Conservation (phyloP, 495 filamentous ascomycete genomes). For the Viridothelium virens region DNA sequence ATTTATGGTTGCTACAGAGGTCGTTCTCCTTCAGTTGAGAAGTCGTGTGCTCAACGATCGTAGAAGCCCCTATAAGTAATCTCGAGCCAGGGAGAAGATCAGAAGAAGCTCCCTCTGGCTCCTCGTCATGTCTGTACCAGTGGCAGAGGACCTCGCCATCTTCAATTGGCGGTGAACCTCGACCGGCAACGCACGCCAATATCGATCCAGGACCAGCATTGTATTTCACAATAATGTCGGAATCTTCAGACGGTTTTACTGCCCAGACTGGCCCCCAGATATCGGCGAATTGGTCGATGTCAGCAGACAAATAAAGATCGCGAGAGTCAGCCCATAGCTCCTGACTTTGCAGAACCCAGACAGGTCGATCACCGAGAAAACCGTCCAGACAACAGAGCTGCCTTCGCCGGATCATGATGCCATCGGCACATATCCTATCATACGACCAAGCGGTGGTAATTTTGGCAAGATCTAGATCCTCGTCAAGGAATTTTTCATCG, state of each 20-base stretch:
- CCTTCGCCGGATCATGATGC: constrained; percentile 17
- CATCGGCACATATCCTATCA: constrained; percentile 10
- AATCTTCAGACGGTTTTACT: constrained; percentile 7
- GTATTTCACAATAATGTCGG: constrained; percentile 10
- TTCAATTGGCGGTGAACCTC: constrained; percentile 10
- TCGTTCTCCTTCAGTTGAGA: constrained; percentile 17
- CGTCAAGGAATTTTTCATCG: constrained; percentile 12
- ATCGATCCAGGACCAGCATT: constrained; percentile 16
- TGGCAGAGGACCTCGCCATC: constrained; percentile 13
- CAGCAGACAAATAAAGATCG: constrained; percentile 15
- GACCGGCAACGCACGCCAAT: neutral
- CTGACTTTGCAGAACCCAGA: constrained; percentile 16
- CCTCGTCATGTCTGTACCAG: constrained; percentile 14
- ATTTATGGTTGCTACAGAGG: neutral
- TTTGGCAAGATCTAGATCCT: constrained; percentile 18
- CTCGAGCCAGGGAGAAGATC: neutral
- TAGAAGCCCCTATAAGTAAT: constrained; percentile 13
- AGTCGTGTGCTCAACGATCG: constrained; percentile 14
- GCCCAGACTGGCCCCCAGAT: constrained; percentile 18
- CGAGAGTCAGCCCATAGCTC: constrained; percentile 9
- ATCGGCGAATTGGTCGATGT: constrained; percentile 14
- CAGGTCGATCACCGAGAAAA: constrained; percentile 8
- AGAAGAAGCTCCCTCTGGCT: neutral
- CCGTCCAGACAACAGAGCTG: constrained; percentile 14
- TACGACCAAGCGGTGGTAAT: constrained; percentile 18